Evolutionary conservation across 306 rosid species (phyloP), one percentile per base, ranked within the genome.

Genomic region (Prunus dulcis): DNA sequence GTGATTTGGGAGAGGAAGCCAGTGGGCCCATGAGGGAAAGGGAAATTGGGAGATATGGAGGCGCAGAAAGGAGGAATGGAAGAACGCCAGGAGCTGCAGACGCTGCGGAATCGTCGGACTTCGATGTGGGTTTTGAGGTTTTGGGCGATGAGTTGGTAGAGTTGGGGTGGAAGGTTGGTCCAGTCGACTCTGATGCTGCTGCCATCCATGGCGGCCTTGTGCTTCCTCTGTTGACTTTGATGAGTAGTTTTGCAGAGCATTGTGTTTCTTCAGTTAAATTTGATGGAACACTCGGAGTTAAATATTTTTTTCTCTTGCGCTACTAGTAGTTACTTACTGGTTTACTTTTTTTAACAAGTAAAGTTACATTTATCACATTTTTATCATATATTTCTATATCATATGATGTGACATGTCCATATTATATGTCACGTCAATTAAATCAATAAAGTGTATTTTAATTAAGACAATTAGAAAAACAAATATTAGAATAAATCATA

Each of bases 1-100:
- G 71, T 76, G 65, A 17, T 75, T 53, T 12, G 64, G 64, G 57
- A 79, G 80, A 83, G 81, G 72, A 76, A 67, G 12, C 64, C 78
- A 1, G 38, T 38, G 76, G 53, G 19, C 10, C 62, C 55, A 0
- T 12, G 2, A 41, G 67, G 53, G 73, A n/a, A 32, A 12, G 79
- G 76, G 55, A 75, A 69, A 22, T 15, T 22, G 12, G 25, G 73
- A 56, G 67, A 22, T 12, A 2, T 0, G 10, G 25, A 1, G 13
- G 30, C 2, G 41, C 0, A 12, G 51, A 80, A 25, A 27, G 56
- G 71, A 65, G 84, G 83, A 70, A 80, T 2, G 22, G 71, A 32
- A 9, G 83, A 78, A 9, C 86, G 73, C 73, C 58, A 28, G 34
- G 43, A 50, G 43, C 0, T 69, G 74, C 74, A 69, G 9, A 69